Base-by-base conservation (phyloP, 331 rosid genomes). In the Acacia concinna region DNA sequence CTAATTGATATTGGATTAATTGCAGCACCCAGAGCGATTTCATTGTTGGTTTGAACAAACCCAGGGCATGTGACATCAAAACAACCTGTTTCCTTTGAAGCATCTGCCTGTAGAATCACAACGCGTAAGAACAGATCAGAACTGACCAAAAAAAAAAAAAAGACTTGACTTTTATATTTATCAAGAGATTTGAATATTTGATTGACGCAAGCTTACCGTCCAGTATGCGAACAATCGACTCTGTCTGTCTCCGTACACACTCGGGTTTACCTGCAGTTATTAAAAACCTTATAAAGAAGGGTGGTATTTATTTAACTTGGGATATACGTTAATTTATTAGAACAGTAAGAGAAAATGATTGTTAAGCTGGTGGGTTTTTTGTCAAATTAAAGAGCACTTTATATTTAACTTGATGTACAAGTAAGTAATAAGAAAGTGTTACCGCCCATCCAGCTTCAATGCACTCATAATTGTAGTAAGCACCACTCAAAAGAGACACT, bases 361-460 rank as follows among this genome's bases (percentile, higher is more conserved):
- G 13, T 51, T 28, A 27, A 67, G 72, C 67, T 78, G 62, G 66
- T 43, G 54, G 35, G 46, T 38, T n/a, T n/a, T 4, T 31, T 72
- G 40, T 79, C 75, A 38, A 40, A 40, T 37, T 54, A 21, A 54
- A 54, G 62, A 54, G 23, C n/a, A 14, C 71, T 31, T 78, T 12
- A 2, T 15, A 6, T 17, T 30, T 72, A 63, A 40, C 79, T 77
- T 82, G 13, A 20, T 2, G 13, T 17, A 23, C 37, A 72, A 78
- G 43, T 14, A 14, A 71, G 70, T 10, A 13, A 46, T 14, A 34
- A 57, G 43, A 56, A 56, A 56, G 20, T 11, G 51, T 47, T 49
- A 86, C 94, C 69, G 85, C 88, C 94, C 92, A 90, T 21, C 92
- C 92, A 25, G 89, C 72, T 88, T 90, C 88, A 75, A 90, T 13